A percentile compares a stretch with the other conserved stretches of the same genome.
Evolutionary conservation across 257 asterid genomes (phyloP).

Genomic region (Scutellaria minor): DNA sequence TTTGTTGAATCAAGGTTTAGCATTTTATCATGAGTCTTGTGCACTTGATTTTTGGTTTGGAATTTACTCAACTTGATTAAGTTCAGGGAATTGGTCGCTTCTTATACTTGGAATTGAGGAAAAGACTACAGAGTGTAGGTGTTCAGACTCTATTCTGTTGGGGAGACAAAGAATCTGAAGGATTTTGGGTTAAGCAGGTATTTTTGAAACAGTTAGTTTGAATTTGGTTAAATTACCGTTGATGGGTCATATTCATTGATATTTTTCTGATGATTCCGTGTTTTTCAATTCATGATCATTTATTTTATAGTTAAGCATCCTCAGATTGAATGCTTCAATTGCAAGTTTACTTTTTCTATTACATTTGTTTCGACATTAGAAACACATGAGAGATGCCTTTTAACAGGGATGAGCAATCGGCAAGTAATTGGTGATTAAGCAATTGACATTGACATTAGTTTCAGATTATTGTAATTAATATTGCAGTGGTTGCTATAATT

Average conservation of each 20-base stretch:
- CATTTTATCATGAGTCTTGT: slow-evolving; percentile 12
- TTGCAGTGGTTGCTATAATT: not conserved
- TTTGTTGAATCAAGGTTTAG: slow-evolving; percentile 15
- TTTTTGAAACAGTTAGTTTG: slow-evolving; percentile 4
- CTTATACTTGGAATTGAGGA: slow-evolving; percentile 65
- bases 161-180: slow-evolving; percentile 94
- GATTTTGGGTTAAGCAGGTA: slow-evolving; percentile 94
- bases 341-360: not conserved
- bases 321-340: not conserved
- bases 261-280: slow-evolving; percentile 7
- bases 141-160: slow-evolving; percentile 72
- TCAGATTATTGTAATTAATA: not conserved
- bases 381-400: not conserved
- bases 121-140: slow-evolving; percentile 78
- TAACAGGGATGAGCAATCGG: slow-evolving; percentile 1
- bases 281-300: not conserved
- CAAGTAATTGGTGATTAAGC: not conserved
- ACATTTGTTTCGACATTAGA: not conserved
- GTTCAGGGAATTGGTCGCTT: slow-evolving; percentile 80
- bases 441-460: not conserved
- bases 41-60: slow-evolving; percentile 2
- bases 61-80: slow-evolving; percentile 24
- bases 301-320: slow-evolving; percentile 2
- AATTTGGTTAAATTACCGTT: not conserved
- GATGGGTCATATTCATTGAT: slow-evolving; percentile 9